Evolutionary conservation across 1,284 basidiomycete species (phyloP).

Genomic region (Cryptococcus sp.): DNA sequence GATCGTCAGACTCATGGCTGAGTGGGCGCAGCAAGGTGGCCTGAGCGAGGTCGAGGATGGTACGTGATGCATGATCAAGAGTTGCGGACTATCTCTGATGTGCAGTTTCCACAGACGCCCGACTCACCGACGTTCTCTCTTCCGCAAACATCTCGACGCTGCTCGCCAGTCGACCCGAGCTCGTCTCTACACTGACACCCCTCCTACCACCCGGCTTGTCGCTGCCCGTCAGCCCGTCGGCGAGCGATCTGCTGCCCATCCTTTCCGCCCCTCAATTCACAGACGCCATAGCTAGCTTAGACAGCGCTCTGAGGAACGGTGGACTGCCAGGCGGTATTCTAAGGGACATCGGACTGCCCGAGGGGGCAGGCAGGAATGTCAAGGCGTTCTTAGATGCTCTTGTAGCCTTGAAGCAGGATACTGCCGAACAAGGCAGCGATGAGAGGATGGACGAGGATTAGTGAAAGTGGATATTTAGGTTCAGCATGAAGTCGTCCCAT

Average conservation of each 20-base stretch:
- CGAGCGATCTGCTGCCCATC: slow-evolving; percentile 42
- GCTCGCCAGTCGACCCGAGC: slow-evolving; percentile 28
- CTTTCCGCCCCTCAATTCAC: slow-evolving; percentile 49
- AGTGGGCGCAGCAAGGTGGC: slow-evolving; percentile 39
- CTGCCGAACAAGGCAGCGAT: slow-evolving; percentile 15
- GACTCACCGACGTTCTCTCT: slow-evolving; percentile 47
- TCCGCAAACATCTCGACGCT: slow-evolving; percentile 39
- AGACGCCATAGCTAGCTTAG: slow-evolving; percentile 48
- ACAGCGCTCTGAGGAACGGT: slow-evolving; percentile 49
- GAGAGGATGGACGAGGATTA: slow-evolving; percentile 39
- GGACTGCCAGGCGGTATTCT: slow-evolving; percentile 48
- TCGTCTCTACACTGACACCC: slow-evolving; percentile 35
- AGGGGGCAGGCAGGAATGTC: slow-evolving; percentile 41
- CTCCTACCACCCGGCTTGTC: slow-evolving; percentile 43
- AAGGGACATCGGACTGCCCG: slow-evolving; percentile 43
- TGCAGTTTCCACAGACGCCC: slow-evolving; percentile 29
- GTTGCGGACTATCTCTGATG: not conserved
- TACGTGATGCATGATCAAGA: slow-evolving; percentile 2
- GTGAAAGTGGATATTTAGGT: not conserved
- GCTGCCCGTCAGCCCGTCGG: slow-evolving; percentile 33
- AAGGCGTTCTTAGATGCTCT: slow-evolving; percentile 46
- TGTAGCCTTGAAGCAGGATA: slow-evolving; percentile 16
- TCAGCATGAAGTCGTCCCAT: not conserved
- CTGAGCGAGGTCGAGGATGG: slow-evolving; percentile 18
- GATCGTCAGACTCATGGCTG: slow-evolving; percentile 41